Conservation (phyloP, 1,284 basidiomycete genomes). For the Coniferiporia weirii region DNA sequence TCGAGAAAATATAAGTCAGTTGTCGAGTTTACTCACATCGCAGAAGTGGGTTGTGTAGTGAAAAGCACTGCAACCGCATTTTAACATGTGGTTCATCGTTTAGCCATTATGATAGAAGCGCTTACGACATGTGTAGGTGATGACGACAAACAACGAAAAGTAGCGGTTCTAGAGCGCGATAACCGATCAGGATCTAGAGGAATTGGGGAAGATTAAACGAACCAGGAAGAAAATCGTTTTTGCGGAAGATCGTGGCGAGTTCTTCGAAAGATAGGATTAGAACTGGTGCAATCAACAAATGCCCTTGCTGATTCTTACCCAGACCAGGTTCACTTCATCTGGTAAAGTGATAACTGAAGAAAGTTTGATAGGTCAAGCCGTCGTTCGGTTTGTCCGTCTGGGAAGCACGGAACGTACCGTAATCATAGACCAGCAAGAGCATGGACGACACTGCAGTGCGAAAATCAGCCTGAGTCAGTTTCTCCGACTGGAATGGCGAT, state of each 20-base stretch:
- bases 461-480: background rate
- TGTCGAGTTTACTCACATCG: background rate
- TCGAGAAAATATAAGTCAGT: background rate
- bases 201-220: background rate
- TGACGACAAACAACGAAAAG: background rate
- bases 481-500: background rate
- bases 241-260: background rate
- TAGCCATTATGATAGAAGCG: background rate
- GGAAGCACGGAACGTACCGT: background rate
- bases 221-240: background rate
- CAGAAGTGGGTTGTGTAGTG: background rate
- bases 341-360: background rate
- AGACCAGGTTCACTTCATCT: conserved; percentile 1
- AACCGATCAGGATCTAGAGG: background rate
- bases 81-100: background rate
- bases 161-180: background rate
- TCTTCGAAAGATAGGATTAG: background rate
- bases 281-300: background rate
- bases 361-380: background rate
- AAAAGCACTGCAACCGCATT: background rate
- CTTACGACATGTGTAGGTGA: background rate
- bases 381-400: background rate
- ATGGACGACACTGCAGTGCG: background rate
- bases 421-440: conserved; percentile 1
- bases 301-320: background rate